Base-by-base conservation (phyloP, 1,284 basidiomycete genomes). In the Cryptococcus depauperatus region DNA sequence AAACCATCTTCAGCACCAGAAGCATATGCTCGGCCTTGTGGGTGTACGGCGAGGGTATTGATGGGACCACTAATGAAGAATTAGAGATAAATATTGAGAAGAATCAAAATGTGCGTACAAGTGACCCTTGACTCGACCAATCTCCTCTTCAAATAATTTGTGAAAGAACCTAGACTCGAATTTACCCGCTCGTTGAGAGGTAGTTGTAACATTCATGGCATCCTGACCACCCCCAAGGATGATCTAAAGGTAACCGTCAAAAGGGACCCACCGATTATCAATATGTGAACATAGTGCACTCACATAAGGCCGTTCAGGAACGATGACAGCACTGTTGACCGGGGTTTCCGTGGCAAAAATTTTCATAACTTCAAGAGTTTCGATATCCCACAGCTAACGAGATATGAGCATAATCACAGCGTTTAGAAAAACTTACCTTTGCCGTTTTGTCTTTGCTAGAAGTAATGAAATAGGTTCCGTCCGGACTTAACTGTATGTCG, bases 161-260 rank as follows among this genome's bases (percentile, higher is more conserved):
- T 99, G 93, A 90, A 91, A 98, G 76, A 98, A 97, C 38, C 92
- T 79, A 3, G 91, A 90, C 75, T 98, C 95, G 70, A 99, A 99
- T 72, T 95, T 93, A 33, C 93, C 95, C 68, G 95, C 88, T 46
- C 93, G 81, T 29, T 83, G 69, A 5, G 86, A 89, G 2, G 93
- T 98, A 4, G 90, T 97, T 13, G 95, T 97, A 46, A 98, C 93
- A 62, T 77, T 84, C 91, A 93, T 96, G 8, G 93, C 93, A 66
- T 97, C 93, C 72, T 97, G 93, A 45, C 93, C 93, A 71, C 93
- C 93, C 43, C 95, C 95, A 33, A 96, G 75, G 27, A 95, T 78
- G 40, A 93, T 75, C 84, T 88, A 53, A 9, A 23, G 40, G 39
- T 50, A n/a, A 48, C 41, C 18, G 18, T 13, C 13, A 7, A 41